Evolutionary conservation across 2,329 filamentous ascomycete genomes (phyloP), one percentile per base, ranked within the genome.

Genomic region (Colletotrichum tabaci): DNA sequence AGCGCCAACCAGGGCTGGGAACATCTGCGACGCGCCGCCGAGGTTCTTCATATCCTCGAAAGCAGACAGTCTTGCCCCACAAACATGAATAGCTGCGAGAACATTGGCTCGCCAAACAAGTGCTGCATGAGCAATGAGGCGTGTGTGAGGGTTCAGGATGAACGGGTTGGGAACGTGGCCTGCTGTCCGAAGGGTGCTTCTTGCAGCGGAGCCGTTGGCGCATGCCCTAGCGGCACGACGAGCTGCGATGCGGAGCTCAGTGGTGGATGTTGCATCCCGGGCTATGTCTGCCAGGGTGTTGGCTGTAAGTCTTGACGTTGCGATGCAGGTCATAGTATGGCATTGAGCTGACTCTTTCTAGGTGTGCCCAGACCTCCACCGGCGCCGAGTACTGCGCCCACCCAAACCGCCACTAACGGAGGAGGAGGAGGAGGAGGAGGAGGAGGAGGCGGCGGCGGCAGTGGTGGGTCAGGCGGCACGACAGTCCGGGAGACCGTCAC

Each of bases 191-290:
- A 84, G 46, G 93, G 92, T 4, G 82, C 85, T 53, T 87, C 80
- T 7, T 96, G 93, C 79, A 87, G 87, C 4, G 91, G 92, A 12
- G 82, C 83, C 1, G 89, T 95, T 7, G 88, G 87, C 0, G 78
- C 78, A n/a, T 95, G 93, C 74, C 84, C 85, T 2, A 82, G 84
- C 4, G 91, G 88, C 50, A 90, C 92, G 71, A 88, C 88, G 13
- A 88, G 89, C 60, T 96, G 93, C 78, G 85, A 90, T 0, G 85
- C 88, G 9, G 86, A 87, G 44, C 79, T 91, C 0, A 93, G 93
- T 3, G 93, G 93, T 16, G 93, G 93, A 2, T 96, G 93, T 77
- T 96, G 93, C 78, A 90, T 95, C 13, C 85, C 90, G 0, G 92
- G 92, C 5, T 95, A 90, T 77, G 84, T 88, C 1, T 96, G 93